Percentiles rank a stretch among this genome's conserved stretches.
phyloP scores from a whole-genome alignment of 2,329 filamentous ascomycete genomes.

The Apiospora phragmitis region DNA sequence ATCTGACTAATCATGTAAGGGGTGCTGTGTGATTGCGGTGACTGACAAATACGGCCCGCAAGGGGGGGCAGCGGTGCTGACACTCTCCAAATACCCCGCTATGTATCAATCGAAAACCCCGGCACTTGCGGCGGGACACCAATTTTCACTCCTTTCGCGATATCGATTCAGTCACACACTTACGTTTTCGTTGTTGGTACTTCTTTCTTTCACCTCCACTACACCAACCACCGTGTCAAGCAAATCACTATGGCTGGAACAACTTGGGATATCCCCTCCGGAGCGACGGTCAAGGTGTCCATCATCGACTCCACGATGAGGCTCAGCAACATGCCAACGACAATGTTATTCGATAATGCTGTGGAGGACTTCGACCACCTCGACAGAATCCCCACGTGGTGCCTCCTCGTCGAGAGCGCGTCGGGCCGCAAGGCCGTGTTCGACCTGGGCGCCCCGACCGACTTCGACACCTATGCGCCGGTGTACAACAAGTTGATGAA shows the following conservation, averaged over 20 bases:
- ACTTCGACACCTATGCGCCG: constrained; percentile 40
- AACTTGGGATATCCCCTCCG: background rate
- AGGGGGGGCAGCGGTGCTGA: background rate
- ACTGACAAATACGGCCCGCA: background rate
- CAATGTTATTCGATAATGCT: background rate
- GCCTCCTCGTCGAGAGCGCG: constrained; percentile 27
- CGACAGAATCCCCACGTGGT: constrained; percentile 13
- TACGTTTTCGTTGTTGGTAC: background rate
- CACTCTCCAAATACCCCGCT: background rate
- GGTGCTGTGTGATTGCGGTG: too few species aligned
- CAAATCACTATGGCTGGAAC: background rate
- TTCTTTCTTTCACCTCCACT: background rate
- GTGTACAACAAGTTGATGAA: constrained; percentile 31
- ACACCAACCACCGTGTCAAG: background rate
- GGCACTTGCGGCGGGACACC: background rate
- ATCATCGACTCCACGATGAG: constrained; percentile 12
- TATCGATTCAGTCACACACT: background rate
- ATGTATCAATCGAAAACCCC: background rate
- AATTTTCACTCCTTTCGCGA: background rate
- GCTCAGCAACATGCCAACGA: background rate
- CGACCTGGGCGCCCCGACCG: constrained; percentile 46
- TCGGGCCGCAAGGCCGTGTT: constrained; percentile 42
- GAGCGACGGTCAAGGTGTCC: constrained; percentile 7
- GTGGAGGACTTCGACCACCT: constrained; percentile 9
- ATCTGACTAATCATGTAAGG: too few species aligned